Evolutionary conservation across 2,329 filamentous ascomycete species (phyloP).

Genomic region (Colletotrichum trifolii): DNA sequence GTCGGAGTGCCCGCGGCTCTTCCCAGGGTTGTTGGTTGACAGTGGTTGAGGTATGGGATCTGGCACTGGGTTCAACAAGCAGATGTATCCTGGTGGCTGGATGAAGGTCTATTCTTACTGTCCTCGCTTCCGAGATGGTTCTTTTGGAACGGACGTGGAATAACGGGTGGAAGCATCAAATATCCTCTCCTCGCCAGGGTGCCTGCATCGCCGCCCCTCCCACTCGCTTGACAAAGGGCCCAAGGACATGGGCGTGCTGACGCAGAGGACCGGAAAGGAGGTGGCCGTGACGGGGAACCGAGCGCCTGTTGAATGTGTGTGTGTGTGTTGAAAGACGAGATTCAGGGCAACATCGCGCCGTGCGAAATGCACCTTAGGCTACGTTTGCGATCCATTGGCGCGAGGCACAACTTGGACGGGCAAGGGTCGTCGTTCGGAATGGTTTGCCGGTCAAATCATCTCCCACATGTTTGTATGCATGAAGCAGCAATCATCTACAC

Average conservation of each 20-base stretch:
- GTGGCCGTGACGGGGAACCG: too few relatives aligned
- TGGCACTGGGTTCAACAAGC: neutral
- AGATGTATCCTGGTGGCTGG: slow-evolving; percentile 7
- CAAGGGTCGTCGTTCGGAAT: neutral
- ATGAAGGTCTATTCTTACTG: neutral
- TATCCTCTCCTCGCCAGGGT: neutral
- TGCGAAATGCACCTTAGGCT: neutral
- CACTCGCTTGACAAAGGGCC: neutral
- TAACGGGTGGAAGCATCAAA: slow-evolving; percentile 9
- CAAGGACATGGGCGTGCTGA: neutral
- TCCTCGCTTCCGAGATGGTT: neutral
- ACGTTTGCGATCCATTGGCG: slow-evolving; percentile 13
- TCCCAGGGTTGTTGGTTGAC: neutral
- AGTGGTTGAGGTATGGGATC: too few relatives aligned
- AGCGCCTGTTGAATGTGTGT: too few relatives aligned
- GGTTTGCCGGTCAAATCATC: neutral
- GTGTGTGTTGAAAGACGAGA: neutral
- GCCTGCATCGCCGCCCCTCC: slow-evolving; percentile 14
- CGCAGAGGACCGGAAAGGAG: neutral
- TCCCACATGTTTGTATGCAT: neutral
- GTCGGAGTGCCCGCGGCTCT: neutral
- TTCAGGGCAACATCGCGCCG: neutral
- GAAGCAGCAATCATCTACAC: slow-evolving; percentile 19
- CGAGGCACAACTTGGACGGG: neutral
- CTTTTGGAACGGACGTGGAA: neutral